Conservation (phyloP, 2,329 filamentous ascomycete genomes). For the Paracoccidioides brasiliensis region DNA sequence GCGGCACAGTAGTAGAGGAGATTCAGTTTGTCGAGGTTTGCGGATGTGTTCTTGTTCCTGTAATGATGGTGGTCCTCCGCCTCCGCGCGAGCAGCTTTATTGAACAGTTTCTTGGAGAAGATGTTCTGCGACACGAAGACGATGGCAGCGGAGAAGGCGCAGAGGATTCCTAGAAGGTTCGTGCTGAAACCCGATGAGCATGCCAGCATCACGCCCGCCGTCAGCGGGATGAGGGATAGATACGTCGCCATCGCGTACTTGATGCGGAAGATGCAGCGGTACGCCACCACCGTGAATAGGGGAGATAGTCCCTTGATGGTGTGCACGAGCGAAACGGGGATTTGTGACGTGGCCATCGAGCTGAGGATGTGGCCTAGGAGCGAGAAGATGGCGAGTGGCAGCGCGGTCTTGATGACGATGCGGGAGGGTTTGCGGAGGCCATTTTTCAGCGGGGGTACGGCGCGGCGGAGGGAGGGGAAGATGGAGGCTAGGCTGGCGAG, state of each 20-base stretch:
- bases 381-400: constrained; percentile 88
- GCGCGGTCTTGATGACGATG: constrained; percentile 71
- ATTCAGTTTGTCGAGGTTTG: constrained; percentile 90
- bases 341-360: constrained; percentile 84
- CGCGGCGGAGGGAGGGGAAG: constrained; percentile 56
- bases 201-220: constrained; percentile 85
- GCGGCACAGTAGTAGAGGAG: constrained; percentile 94
- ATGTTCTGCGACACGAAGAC: constrained; percentile 98
- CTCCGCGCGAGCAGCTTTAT: constrained; percentile 77
- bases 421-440: constrained; percentile 68
- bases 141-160: constrained; percentile 77
- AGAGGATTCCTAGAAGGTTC: constrained; percentile 79
- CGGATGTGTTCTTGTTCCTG: constrained; percentile 36
- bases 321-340: constrained; percentile 92
- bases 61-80: constrained; percentile 45
- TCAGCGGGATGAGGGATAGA: constrained; percentile 77
- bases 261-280: constrained; percentile 78
- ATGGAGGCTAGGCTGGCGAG: constrained; percentile 61
- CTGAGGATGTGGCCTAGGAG: constrained; percentile 87
- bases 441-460: constrained; percentile 67
- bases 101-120: constrained; percentile 95
- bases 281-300: constrained; percentile 86
- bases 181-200: constrained; percentile 85
- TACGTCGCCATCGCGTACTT: constrained; percentile 80
- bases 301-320: constrained; percentile 97